These are phyloP conservation scores for Trichoderma reesei DNA, from an alignment of 495 filamentous ascomycete species.

Conservation along the genomic window DNA sequence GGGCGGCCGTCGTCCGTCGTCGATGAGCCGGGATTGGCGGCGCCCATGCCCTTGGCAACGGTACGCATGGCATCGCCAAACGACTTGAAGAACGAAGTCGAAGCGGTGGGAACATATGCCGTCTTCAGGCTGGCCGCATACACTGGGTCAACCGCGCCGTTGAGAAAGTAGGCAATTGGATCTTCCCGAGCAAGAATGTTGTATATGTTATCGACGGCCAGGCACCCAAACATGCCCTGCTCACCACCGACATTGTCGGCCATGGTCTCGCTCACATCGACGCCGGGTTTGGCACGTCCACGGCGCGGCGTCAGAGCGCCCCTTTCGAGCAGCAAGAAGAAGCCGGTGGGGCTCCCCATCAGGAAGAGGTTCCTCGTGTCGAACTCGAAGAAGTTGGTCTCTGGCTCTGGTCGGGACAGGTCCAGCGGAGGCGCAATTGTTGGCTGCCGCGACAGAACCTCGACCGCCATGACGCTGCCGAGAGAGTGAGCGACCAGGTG, in stretches of 20 bases:
- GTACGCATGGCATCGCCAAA: slow-evolving; percentile 55
- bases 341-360: slow-evolving; percentile 83
- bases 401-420: slow-evolving; percentile 33
- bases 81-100: slow-evolving; percentile 54
- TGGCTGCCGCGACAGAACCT: slow-evolving; percentile 83
- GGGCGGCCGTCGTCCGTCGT: slow-evolving; percentile 25
- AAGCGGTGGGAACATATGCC: slow-evolving; percentile 66
- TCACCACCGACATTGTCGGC: slow-evolving; percentile 62
- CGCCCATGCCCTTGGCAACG: slow-evolving; percentile 22
- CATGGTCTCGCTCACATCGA: slow-evolving; percentile 48
- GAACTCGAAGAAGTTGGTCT: slow-evolving; percentile 73
- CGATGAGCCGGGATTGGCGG: slow-evolving; percentile 14
- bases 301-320: slow-evolving; percentile 69
- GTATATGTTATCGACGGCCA: slow-evolving; percentile 93
- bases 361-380: slow-evolving; percentile 83
- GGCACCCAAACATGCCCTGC: slow-evolving; percentile 70
- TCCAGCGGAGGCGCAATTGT: slow-evolving; percentile 48
- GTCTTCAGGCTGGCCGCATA: slow-evolving; percentile 68
- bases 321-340: slow-evolving; percentile 85
- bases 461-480: slow-evolving; percentile 85
- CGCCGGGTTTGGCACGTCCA: slow-evolving; percentile 64
- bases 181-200: slow-evolving; percentile 67
- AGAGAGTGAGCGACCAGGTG: slow-evolving; percentile 91
- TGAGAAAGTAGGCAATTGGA: slow-evolving; percentile 82
- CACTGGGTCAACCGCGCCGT: slow-evolving; percentile 73